Evolutionary conservation across 495 filamentous ascomycete genomes (phyloP), one percentile per base, ranked within the genome.

Genomic region (Neurospora terricola): DNA sequence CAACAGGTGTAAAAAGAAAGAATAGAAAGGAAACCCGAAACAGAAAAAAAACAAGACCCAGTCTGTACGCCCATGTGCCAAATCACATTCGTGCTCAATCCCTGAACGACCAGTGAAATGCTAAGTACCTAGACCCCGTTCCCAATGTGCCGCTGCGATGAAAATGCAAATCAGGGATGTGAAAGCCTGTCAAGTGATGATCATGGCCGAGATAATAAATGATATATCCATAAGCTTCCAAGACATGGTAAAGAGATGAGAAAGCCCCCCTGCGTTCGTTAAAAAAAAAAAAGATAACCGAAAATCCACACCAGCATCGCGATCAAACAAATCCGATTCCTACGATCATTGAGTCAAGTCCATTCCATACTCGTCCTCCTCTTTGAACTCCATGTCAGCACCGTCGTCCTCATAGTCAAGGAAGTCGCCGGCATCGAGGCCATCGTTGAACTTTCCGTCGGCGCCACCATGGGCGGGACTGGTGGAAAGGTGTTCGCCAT

Each of bases 321-420:
- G 62, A 9, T 27, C n/a, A 38, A 42, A 34, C 37, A 27, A 62
- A 48, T 69, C 48, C 21, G 21, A 74, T 42, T 75, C 14, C 54
- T 66, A 66, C 54, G 42, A 62, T 76, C 76, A 83, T 7, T 84
- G 79, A 3, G 79, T 79, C 68, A 84, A 74, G 66, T 97, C 93
- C 93, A 96, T 96, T 70, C 86, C 86, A 74, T 92, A 94, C 78
- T 95, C 93, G 75, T 97, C 94, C 80, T 97, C 94, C 78, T 97
- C 94, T 80, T 97, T 97, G 83, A 97, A 94, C 78, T 87, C 87
- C 78, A 92, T 76, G 34, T 84, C 79, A 70, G 80, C 89, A 36
- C 86, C 88, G 23, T 92, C 89, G 40, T 90, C 88, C 70, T 91
- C 89, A 69, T 85, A 86, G 43, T 86, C 89, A 88, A 94, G 93